Evolutionary conservation across 192 early-diverging fungal species (phyloP).

Genomic region (Piromyces sp.): DNA sequence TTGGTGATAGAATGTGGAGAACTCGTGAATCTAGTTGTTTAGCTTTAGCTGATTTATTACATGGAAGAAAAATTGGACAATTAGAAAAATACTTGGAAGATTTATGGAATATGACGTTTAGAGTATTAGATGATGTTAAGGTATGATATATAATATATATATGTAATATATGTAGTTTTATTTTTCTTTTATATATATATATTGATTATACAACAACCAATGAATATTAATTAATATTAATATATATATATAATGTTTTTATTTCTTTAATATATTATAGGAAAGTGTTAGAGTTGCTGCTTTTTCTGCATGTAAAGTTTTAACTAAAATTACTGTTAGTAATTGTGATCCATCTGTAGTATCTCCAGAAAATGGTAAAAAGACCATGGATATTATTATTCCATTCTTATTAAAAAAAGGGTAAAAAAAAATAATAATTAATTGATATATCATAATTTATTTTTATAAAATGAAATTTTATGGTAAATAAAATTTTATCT

Average conservation of each 20-base stretch:
- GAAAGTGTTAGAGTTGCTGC: conserved; percentile 72
- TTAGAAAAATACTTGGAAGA: conserved; percentile 57
- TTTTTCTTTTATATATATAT: too few species aligned
- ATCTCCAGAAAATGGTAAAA: conserved; percentile 34
- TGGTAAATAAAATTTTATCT: too few species aligned
- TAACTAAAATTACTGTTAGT: conserved; percentile 65
- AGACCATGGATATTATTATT: conserved; percentile 63
- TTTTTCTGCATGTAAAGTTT: conserved; percentile 55
- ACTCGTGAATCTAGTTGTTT: conserved; percentile 62
- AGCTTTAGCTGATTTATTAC: conserved; percentile 56
- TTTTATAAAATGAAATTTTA: too few species aligned
- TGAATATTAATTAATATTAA: too few species aligned
- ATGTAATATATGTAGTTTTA: too few species aligned
- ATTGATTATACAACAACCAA: too few species aligned
- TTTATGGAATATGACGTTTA: conserved; percentile 80
- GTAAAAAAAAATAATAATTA: not conserved
- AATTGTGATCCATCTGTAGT: conserved; percentile 62
- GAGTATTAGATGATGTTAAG: conserved; percentile 84
- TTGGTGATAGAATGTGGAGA: conserved; percentile 72
- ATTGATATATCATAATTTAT: too few species aligned
- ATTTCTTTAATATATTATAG: not conserved
- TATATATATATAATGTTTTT: not conserved
- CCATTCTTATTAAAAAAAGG: conserved; percentile 60
- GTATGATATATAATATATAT: not conserved
- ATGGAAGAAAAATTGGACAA: conserved; percentile 46